A percentile compares a stretch with the other conserved stretches of the same genome.
These are phyloP conservation scores for Corylus americana DNA, from an alignment of 306 rosid genomes.

Conservation along the genomic window DNA sequence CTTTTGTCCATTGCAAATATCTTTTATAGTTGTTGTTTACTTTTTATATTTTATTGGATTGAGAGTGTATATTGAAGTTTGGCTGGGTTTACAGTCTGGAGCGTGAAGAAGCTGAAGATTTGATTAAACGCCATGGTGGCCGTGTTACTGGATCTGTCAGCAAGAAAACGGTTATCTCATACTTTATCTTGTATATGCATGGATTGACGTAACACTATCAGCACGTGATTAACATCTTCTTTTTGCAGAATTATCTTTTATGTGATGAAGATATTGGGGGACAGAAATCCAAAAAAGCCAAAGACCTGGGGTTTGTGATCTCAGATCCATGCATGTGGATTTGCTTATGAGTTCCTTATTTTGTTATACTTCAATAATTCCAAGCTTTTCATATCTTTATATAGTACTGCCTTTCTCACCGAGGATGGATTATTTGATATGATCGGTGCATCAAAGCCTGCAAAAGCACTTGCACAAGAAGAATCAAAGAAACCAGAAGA, in stretches of 20 bases:
- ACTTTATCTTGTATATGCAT: constrained; percentile 18
- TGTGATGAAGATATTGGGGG: constrained; percentile 99
- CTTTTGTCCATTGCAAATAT: background rate
- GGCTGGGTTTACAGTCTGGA: constrained; percentile 66
- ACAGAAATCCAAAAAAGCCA: constrained; percentile 82
- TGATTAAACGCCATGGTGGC: constrained; percentile 93
- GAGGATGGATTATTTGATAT: constrained; percentile 92
- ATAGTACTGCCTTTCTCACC: constrained; percentile 75
- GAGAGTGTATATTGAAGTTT: constrained; percentile 23
- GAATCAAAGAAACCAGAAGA: constrained; percentile 45
- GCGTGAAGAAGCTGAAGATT: constrained; percentile 97
- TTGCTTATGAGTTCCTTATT: constrained; percentile 16
- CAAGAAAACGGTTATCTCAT: constrained; percentile 78
- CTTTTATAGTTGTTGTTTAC: background rate
- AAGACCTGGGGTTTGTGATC: constrained; percentile 84
- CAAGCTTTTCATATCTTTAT: constrained; percentile 20
- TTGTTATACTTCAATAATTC: constrained; percentile 3
- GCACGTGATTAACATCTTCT: constrained; percentile 32
- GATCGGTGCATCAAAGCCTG: constrained; percentile 60
- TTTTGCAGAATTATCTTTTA: constrained; percentile 81
- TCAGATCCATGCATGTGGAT: constrained; percentile 18
- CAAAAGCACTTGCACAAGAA: constrained; percentile 48
- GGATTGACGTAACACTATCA: constrained; percentile 13
- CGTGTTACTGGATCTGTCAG: constrained; percentile 94
- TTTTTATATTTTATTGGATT: constrained; percentile 15